Base-by-base conservation (phyloP, 202 grass and related monocot genomes). In the Elaeis oleifera region DNA sequence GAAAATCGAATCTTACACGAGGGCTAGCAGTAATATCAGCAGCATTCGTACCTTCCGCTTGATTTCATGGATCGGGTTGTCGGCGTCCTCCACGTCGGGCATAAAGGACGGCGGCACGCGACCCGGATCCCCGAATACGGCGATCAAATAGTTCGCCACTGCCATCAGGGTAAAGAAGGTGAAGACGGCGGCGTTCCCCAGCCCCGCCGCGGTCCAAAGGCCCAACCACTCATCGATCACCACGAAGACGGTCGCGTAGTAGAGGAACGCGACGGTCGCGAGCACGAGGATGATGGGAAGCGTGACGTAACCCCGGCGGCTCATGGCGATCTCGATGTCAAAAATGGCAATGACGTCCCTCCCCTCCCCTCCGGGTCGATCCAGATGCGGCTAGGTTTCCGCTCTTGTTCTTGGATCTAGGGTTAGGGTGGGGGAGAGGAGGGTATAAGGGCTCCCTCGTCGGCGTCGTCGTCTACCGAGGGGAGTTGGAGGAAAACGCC, bases 231-330 rank as follows among this genome's bases (percentile, higher is more conserved):
- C 70, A 5, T 85, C 83, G 59, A 96, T 80, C 58, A 86, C 86
- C 59, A 90, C 69, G 81, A 95, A 90, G 61, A 96, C 86, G 48
- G 83, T 77, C 13, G 90, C 85, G 83, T 80, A 88, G 86, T 95
- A 95, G 68, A 88, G 66, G 63, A 88, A 96, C 16, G 61, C 74
- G 56, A 96, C 85, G 49, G 83, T 65, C 25, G 82, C 79, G 70
- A 96, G 59, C 60, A 90, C 90, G 64, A 84, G 69, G 39, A 96
- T 51, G 78, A 96, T 88, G 28, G 90, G 90, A 68, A 90, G 73
- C 61, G 90, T 96, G 61, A 90, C 72, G 83, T 96, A 90, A 16
- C 86, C 90, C 31, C 69, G 81, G 31, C 64, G 80, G 59, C 56
- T 82, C 89, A 95, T 95, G 68, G 49, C 53, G 18, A 56, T 60